Percentiles rank a stretch among this genome's conserved stretches.
Conservation (phyloP, 345 rosid genomes). For the Eucalyptus sideroxylon region DNA sequence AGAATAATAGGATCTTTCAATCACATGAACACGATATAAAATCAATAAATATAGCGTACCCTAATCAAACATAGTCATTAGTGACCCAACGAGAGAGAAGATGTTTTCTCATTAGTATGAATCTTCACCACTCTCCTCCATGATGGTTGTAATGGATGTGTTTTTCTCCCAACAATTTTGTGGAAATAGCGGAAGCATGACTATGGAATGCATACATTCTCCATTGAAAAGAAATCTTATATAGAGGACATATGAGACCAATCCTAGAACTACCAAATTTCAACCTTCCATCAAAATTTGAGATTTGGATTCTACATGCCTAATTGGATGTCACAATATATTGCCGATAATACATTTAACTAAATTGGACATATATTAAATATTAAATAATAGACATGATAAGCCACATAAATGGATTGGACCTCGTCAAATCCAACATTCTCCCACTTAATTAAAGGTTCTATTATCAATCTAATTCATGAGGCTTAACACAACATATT, state of each 20-base stretch:
- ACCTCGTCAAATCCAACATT: background rate
- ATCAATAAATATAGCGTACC: background rate
- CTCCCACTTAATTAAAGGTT: background rate
- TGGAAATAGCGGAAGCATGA: background rate
- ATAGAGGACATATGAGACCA: background rate
- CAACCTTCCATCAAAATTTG: background rate
- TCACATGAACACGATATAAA: background rate
- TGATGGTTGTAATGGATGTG: background rate
- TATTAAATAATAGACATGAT: background rate
- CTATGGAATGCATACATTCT: background rate
- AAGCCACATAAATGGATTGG: background rate
- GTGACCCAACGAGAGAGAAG: background rate
- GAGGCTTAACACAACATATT: background rate
- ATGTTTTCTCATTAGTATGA: background rate
- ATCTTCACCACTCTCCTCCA: background rate
- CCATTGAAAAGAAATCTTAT: background rate
- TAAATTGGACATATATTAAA: background rate
- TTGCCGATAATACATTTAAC: background rate
- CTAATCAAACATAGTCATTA: background rate
- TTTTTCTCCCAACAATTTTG: background rate
- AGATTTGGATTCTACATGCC: background rate
- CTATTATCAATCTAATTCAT: background rate
- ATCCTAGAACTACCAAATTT: background rate
- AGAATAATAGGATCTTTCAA: background rate
- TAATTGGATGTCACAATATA: background rate